A percentile compares a stretch with the other conserved stretches of the same genome.
Evolutionary conservation across 2,329 filamentous ascomycete species (phyloP).

Genomic region (Verticillium nubilum): DNA sequence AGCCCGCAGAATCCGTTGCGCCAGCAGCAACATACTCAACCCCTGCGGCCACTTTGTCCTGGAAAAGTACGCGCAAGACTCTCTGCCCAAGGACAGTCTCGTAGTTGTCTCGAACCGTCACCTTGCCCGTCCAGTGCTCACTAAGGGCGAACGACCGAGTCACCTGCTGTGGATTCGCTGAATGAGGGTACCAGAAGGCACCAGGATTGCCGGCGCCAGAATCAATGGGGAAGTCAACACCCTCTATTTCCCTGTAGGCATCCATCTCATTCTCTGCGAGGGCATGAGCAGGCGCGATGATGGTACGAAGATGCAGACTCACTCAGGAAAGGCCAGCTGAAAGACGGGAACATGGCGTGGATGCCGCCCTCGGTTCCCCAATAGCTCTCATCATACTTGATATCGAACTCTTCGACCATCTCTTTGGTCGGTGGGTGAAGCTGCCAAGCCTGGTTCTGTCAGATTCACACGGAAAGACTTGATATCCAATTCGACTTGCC

Average conservation of each 20-base stretch:
- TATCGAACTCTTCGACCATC: constrained; percentile 14
- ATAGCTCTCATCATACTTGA: constrained; percentile 18
- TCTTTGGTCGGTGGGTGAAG: constrained; percentile 15
- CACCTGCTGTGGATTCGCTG: constrained; percentile 18
- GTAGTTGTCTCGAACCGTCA: constrained; percentile 10
- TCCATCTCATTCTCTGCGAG: constrained; percentile 14
- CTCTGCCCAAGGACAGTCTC: constrained; percentile 19
- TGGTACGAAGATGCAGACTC: not conserved
- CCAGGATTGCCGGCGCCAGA: constrained; percentile 19
- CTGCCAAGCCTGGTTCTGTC: constrained; percentile 12
- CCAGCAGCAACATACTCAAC: constrained; percentile 14
- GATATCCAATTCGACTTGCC: constrained; percentile 4
- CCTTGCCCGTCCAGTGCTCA: constrained; percentile 20
- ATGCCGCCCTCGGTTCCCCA: constrained; percentile 17
- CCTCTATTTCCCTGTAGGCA: constrained; percentile 14
- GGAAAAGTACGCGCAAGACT: constrained; percentile 32
- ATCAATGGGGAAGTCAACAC: constrained; percentile 17
- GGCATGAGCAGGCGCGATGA: not conserved
- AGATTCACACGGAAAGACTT: not conserved
- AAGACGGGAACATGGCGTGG: constrained; percentile 18
- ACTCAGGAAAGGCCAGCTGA: constrained; percentile 16
- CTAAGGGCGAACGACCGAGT: constrained; percentile 21
- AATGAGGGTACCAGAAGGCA: constrained; percentile 25
- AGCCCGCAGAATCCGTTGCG: constrained; percentile 8
- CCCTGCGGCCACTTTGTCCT: constrained; percentile 21